Conservation (phyloP, 2,329 filamentous ascomycete species). For the Talaromyces albobiverticillius region DNA sequence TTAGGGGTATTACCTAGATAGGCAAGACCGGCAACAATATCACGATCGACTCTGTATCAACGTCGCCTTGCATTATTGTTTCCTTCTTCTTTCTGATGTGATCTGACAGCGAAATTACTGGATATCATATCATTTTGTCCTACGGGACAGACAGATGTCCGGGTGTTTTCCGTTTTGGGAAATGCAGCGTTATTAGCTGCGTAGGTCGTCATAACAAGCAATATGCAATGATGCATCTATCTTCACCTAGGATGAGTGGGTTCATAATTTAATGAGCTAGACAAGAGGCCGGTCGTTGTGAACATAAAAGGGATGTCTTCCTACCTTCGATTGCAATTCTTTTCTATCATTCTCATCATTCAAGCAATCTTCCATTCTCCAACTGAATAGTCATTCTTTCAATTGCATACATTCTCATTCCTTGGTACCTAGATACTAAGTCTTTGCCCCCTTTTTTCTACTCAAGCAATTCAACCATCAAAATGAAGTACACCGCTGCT, state of each 20-base stretch:
- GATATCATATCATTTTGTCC: no score
- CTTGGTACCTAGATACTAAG: neutral
- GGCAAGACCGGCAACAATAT: no score
- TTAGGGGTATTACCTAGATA: no score
- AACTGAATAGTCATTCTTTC: slow-evolving; percentile 7
- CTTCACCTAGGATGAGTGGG: neutral
- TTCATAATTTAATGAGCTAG: no score
- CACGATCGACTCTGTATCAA: neutral
- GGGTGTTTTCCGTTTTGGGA: neutral
- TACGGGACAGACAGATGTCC: no score
- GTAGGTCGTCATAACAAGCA: neutral
- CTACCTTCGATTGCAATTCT: neutral
- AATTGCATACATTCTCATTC: neutral
- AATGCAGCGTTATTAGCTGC: no score
- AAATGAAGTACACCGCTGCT: slow-evolving; percentile 13
- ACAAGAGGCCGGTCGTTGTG: neutral
- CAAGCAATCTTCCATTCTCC: neutral
- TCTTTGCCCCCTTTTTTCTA: no score
- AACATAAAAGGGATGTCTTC: slow-evolving; percentile 15
- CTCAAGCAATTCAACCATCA: neutral
- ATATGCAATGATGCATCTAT: no score
- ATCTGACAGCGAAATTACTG: neutral
- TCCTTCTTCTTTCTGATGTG: no score
- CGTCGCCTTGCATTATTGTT: neutral
- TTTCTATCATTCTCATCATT: neutral